phyloP scores from a whole-genome alignment of 805 yeast genomes.

The Phaffomyces opuntiae region DNA sequence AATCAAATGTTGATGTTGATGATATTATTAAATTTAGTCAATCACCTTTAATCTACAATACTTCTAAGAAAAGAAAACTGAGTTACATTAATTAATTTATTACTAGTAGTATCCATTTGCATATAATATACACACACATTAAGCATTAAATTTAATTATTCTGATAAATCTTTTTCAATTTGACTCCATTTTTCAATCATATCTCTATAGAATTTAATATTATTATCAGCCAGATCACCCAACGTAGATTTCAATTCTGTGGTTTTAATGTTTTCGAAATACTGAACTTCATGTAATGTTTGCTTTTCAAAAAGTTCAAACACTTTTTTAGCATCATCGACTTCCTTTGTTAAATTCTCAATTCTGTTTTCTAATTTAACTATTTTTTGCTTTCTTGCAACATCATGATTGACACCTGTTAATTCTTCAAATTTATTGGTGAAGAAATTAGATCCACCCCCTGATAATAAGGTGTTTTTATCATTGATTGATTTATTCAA shows the following conservation, averaged over 20 bases:
- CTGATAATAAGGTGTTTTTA: slow-evolving; percentile 44
- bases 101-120: not conserved
- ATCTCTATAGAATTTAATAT: slow-evolving; percentile 64
- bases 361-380: slow-evolving; percentile 43
- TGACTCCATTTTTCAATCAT: slow-evolving; percentile 67
- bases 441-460: slow-evolving; percentile 46
- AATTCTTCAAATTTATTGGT: slow-evolving; percentile 54
- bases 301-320: slow-evolving; percentile 51
- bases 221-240: slow-evolving; percentile 65
- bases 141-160: slow-evolving; percentile 4
- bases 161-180: slow-evolving; percentile 34
- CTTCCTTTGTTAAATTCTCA: slow-evolving; percentile 41
- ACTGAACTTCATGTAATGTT: slow-evolving; percentile 46
- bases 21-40: slow-evolving; percentile 13
- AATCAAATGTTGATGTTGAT: slow-evolving; percentile 15
- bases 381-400: slow-evolving; percentile 44
- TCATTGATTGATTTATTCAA: slow-evolving; percentile 65
- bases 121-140: not conserved
- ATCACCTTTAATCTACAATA: not conserved
- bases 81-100: not conserved
- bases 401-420: slow-evolving; percentile 56
- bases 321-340: slow-evolving; percentile 41
- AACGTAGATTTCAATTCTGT: slow-evolving; percentile 69
- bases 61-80: slow-evolving; percentile 3
- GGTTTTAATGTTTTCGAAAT: slow-evolving; percentile 77